Conservation (phyloP, 2,329 filamentous ascomycete genomes). For the Trichophyton benhamiae region DNA sequence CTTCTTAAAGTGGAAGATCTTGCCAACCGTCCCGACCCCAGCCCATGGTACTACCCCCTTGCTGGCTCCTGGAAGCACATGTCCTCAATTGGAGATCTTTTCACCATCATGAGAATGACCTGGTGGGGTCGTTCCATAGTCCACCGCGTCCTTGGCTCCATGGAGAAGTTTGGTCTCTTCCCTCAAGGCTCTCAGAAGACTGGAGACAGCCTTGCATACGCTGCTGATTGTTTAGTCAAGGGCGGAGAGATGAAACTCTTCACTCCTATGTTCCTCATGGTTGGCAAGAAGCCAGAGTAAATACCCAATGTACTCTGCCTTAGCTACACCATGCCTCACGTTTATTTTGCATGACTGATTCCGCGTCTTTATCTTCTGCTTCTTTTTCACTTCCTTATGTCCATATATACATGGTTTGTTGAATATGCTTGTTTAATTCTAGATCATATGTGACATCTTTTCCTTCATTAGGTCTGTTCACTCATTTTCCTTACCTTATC, state of each 20-base stretch:
- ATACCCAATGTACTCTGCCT: not conserved
- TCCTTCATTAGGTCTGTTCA: not conserved
- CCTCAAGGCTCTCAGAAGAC: conserved; percentile 85
- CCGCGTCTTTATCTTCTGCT: not conserved
- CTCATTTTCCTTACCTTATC: not conserved
- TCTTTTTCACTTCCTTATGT: not conserved
- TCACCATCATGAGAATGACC: conserved; percentile 81
- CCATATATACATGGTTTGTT: not conserved
- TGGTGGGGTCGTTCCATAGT: conserved; percentile 62
- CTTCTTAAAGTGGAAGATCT: conserved; percentile 76
- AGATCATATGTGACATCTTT: not conserved
- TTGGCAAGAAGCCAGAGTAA: conserved; percentile 66
- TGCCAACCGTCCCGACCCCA: conserved; percentile 58
- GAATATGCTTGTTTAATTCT: not conserved
- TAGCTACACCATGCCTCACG: not conserved
- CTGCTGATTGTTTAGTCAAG: conserved; percentile 73
- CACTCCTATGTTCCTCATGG: conserved; percentile 97
- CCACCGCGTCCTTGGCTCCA: conserved; percentile 61
- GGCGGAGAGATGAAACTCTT: conserved; percentile 85
- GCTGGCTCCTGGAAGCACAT: conserved; percentile 76
- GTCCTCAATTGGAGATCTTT: conserved; percentile 63
- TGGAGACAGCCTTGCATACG: conserved; percentile 73
- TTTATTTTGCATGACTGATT: not conserved
- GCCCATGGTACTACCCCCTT: conserved; percentile 91
- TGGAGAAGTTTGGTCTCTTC: conserved; percentile 64